These are phyloP conservation scores for Cryptomeria japonica DNA, from an alignment of 75 land plant genomes.

Conservation along the genomic window DNA sequence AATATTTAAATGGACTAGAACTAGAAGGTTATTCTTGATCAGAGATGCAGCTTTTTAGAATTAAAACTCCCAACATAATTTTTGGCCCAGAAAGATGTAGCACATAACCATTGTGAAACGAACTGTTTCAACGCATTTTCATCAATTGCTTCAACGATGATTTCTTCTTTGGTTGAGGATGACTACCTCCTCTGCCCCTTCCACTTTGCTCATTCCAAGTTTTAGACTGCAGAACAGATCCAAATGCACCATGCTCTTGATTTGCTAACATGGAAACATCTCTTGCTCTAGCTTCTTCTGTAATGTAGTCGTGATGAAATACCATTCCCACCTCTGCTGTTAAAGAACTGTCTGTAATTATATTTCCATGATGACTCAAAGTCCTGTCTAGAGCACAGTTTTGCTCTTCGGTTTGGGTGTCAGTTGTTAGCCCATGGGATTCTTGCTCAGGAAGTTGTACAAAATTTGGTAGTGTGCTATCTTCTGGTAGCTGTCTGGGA, in stretches of 20 bases:
- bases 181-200: background rate
- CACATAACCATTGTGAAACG: background rate
- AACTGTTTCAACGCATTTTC: background rate
- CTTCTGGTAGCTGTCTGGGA: background rate
- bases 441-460: background rate
- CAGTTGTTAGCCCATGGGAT: background rate
- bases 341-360: no score
- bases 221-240: background rate
- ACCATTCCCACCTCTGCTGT: background rate
- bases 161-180: background rate
- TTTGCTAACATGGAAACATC: background rate
- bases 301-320: background rate
- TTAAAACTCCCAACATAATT: background rate
- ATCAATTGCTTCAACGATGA: background rate
- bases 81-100: background rate
- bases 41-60: background rate
- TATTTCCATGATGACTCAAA: background rate
- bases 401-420: background rate
- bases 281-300: background rate
- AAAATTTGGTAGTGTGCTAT: no score
- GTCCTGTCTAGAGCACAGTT: background rate
- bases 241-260: background rate
- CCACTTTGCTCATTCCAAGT: background rate
- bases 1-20: no score
- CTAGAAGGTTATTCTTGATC: background rate